A percentile compares a stretch with the other conserved stretches of the same genome.
phyloP scores from a whole-genome alignment of 1,284 basidiomycete species.

The Papiliotrema terrestris region DNA sequence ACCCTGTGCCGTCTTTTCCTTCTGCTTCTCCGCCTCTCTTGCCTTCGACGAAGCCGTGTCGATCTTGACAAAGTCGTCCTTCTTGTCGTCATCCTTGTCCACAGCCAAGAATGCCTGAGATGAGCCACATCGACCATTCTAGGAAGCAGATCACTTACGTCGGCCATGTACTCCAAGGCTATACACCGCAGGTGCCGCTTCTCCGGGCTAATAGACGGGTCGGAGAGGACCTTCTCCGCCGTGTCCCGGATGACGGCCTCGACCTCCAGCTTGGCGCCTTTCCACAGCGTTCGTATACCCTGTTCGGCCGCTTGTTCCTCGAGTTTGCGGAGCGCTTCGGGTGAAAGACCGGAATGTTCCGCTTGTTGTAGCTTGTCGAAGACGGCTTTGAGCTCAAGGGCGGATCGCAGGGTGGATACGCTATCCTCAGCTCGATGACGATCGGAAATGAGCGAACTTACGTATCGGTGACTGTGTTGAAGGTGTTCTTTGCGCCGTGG shows the following conservation, averaged over 20 bases:
- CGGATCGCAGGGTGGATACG: slow-evolving; percentile 61
- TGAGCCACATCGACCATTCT: neutral
- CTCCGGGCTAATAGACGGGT: slow-evolving; percentile 48
- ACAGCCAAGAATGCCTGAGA: slow-evolving; percentile 52
- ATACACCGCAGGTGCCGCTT: slow-evolving; percentile 73
- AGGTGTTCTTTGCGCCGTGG: slow-evolving; percentile 90
- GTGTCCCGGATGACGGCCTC: slow-evolving; percentile 91
- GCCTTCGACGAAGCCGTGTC: slow-evolving; percentile 59
- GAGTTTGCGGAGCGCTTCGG: slow-evolving; percentile 81
- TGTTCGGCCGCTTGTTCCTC: slow-evolving; percentile 98
- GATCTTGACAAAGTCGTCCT: slow-evolving; percentile 72
- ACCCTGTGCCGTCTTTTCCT: slow-evolving; percentile 4
- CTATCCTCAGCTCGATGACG: slow-evolving; percentile 54
- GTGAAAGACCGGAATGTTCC: slow-evolving; percentile 78
- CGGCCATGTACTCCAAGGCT: slow-evolving; percentile 78
- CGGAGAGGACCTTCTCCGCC: slow-evolving; percentile 75
- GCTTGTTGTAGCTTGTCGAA: slow-evolving; percentile 94
- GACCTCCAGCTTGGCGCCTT: slow-evolving; percentile 92
- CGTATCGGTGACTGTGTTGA: slow-evolving; percentile 90
- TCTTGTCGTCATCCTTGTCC: slow-evolving; percentile 57
- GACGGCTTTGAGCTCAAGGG: slow-evolving; percentile 87
- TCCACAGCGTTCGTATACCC: slow-evolving; percentile 84
- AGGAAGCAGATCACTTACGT: slow-evolving; percentile 53
- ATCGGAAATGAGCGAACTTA: slow-evolving; percentile 54
- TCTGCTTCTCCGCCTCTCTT: slow-evolving; percentile 36